A percentile compares a stretch with the other conserved stretches of the same genome.
Conservation (phyloP, 2,329 filamentous ascomycete species). For the Alternaria gansuensis region DNA sequence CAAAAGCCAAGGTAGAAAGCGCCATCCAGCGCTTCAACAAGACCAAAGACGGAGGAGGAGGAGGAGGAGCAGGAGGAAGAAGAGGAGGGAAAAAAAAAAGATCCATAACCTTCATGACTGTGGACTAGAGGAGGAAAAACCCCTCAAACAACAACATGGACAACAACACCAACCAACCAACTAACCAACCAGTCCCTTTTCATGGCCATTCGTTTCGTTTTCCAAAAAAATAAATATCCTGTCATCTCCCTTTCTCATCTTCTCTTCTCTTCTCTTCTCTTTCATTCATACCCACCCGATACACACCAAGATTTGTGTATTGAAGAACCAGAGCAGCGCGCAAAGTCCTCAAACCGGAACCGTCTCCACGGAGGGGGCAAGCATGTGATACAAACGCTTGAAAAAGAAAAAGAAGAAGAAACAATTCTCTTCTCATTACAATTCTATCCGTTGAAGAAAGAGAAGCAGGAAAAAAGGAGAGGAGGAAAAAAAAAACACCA, state of each 20-base stretch:
- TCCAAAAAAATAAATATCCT: neutral
- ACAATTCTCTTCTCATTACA: neutral
- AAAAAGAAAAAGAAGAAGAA: neutral
- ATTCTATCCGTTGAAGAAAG: neutral
- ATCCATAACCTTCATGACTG: conserved; percentile 15
- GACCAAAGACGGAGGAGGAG: neutral
- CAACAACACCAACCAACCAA: too few species aligned
- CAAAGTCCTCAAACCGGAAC: neutral
- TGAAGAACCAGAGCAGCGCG: neutral
- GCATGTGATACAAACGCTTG: neutral
- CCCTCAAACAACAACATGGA: neutral
- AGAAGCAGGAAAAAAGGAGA: too few species aligned
- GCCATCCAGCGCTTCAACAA: conserved; percentile 3
- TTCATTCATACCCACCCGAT: neutral
- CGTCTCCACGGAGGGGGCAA: neutral
- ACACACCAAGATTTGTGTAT: too few species aligned
- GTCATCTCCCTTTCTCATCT: neutral
- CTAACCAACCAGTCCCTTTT: neutral
- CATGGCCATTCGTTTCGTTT: neutral
- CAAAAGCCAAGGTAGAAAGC: conserved; percentile 2
- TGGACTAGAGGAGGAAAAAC: neutral
- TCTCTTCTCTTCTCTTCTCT: neutral
- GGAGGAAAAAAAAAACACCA: conserved; percentile 7
- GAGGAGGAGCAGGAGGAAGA: too few species aligned
- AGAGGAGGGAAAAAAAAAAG: neutral